phyloP scores from a whole-genome alignment of 257 asterid genomes.

The Solanum corneliomulleri region DNA sequence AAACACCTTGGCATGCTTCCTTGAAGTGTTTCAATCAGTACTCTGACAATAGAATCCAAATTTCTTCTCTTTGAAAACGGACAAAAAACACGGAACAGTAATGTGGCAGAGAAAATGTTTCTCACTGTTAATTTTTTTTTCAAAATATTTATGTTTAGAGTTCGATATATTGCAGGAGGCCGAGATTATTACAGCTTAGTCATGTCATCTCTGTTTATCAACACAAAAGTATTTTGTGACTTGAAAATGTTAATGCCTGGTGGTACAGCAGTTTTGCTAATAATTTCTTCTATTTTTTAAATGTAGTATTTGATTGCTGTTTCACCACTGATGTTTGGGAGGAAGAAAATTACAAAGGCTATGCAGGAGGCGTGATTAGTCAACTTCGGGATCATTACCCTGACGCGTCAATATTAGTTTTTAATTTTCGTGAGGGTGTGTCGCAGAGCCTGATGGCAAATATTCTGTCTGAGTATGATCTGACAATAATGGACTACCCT shows the following conservation, averaged over 20 bases:
- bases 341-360: slow-evolving; percentile 51
- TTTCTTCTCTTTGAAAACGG: not conserved
- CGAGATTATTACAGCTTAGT: not conserved
- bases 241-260: not conserved
- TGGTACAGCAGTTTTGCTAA: not conserved
- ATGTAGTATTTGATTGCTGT: slow-evolving; percentile 81
- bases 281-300: not conserved
- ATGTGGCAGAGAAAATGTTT: not conserved
- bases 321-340: slow-evolving; percentile 73
- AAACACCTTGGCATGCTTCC: not conserved
- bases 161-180: not conserved
- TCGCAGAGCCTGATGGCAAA: slow-evolving; percentile 52
- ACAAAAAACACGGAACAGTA: not conserved
- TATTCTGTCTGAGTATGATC: slow-evolving; percentile 64
- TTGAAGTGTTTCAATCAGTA: not conserved
- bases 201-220: not conserved
- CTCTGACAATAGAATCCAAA: not conserved
- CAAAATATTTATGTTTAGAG: not conserved
- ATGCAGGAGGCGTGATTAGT: slow-evolving; percentile 56
- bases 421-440: slow-evolving; percentile 73
- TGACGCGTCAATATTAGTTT: slow-evolving; percentile 72
- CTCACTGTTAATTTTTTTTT: not conserved
- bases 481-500: slow-evolving; percentile 93
- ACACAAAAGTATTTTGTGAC: not conserved
- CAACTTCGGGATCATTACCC: slow-evolving; percentile 69